phyloP scores from a whole-genome alignment of 805 yeast species.

The Jamesozyma hellenica region DNA sequence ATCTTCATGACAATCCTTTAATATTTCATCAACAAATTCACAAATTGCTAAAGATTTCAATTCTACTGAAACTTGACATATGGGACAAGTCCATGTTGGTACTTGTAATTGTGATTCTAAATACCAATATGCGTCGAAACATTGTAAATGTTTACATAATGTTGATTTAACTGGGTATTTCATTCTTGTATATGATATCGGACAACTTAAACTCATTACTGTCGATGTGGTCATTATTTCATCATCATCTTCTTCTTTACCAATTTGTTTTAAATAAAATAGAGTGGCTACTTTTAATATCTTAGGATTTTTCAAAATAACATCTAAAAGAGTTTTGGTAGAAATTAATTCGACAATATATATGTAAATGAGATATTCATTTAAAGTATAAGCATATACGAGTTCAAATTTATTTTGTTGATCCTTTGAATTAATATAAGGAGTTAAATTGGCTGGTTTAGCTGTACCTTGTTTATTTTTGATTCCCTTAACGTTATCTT shows the following conservation, averaged over 20 bases:
- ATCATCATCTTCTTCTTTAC: conserved; percentile 41
- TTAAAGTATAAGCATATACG: conserved; percentile 48
- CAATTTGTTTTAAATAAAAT: conserved; percentile 20
- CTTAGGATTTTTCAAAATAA: conserved; percentile 39
- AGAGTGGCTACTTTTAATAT: conserved; percentile 44
- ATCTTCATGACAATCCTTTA: conserved; percentile 41
- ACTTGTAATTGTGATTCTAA: conserved; percentile 66
- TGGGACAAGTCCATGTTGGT: conserved; percentile 82
- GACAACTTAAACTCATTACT: conserved; percentile 62
- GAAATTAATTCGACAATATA: conserved; percentile 46
- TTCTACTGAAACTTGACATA: conserved; percentile 49
- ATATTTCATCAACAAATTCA: conserved; percentile 61
- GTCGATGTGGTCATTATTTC: conserved; percentile 60
- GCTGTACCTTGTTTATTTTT: conserved; percentile 72
- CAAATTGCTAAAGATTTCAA: conserved; percentile 58
- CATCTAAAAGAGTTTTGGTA: conserved; percentile 33
- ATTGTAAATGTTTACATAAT: conserved; percentile 73
- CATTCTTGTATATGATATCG: conserved; percentile 64
- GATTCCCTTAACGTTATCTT: conserved; percentile 58
- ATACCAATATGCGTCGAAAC: conserved; percentile 75
- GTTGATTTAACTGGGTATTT: conserved; percentile 60
- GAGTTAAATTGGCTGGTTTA: conserved; percentile 70
- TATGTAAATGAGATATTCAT: conserved; percentile 41
- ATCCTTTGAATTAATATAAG: conserved; percentile 28
- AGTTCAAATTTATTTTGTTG: conserved; percentile 38